Evolutionary conservation across 805 yeast species (phyloP).

Genomic region (Millerago galiae): DNA sequence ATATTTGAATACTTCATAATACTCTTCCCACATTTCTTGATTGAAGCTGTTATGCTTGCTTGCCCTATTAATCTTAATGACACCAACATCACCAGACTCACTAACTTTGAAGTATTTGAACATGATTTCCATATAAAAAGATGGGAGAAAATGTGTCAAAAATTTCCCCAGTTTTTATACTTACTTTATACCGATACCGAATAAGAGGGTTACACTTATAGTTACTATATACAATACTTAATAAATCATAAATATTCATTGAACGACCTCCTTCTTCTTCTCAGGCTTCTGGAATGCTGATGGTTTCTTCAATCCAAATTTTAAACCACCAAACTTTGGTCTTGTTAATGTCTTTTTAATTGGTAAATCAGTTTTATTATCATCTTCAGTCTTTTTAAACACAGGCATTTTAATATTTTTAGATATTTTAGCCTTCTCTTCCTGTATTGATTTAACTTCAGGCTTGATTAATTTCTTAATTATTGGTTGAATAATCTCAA

Average conservation of each 20-base stretch:
- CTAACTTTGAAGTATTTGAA: conserved; percentile 17
- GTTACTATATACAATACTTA: no score
- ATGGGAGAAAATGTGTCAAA: no score
- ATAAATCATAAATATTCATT: conserved; percentile 9
- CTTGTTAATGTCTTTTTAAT: conserved; percentile 7
- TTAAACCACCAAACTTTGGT: conserved; percentile 21
- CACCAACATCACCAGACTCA: conserved; percentile 14
- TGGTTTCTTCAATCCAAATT: conserved; percentile 22
- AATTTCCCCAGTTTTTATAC: no score
- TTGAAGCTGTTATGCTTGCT: conserved; percentile 52
- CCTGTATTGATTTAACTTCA: no score
- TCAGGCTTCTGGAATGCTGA: conserved; percentile 25
- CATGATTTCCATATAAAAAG: no score
- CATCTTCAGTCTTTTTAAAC: no score
- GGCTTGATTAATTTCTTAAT: no score
- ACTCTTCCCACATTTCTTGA: conserved; percentile 51
- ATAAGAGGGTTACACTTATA: no score
- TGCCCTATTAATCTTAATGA: conserved; percentile 59
- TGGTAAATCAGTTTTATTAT: no score
- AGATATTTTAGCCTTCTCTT: no score
- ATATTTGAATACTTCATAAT: conserved; percentile 37
- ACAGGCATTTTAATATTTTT: no score
- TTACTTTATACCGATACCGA: no score
- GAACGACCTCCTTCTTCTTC: conserved; percentile 8
- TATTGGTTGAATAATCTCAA: neutral